Evolutionary conservation across 169 alveolate species (phyloP), one percentile per base, ranked within the genome.

Genomic region (Plasmodium chabaudi): DNA sequence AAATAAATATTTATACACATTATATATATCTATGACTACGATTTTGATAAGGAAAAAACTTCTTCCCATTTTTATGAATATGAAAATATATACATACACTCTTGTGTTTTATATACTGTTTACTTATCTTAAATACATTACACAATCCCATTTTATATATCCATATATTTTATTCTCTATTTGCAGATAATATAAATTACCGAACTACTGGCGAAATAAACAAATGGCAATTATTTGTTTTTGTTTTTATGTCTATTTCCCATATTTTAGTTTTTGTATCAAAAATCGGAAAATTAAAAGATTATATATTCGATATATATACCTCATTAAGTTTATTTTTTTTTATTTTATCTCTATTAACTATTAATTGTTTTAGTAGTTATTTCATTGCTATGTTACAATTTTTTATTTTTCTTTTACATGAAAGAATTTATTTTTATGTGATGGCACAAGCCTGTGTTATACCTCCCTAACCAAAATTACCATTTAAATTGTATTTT

Each of bases 321-420:
- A 82, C 90, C n/a, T 82, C 90, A 4, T 51, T 82, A 27, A 82
- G 86, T 55, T 65, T 82, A 82, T 82, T 82, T 56, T 82, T 82
- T 57, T 82, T 82, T 44, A 82, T 82, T 2, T 56, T 82, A 56
- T 82, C 90, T 72, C 49, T 82, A 7, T 27, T 82, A 68, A 82
- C 90, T 6, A 82, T 82, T 39, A 82, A 82, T 57, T 82, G 86
- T 82, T 82, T 82, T 82, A 82, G 90, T 82, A 82, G 90, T 72
- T 53, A 49, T 68, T 15, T 82, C 44, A 82, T 82, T 82, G 49
- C 86, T 19, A 12, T 82, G 17, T 19, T 82, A 27, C 90, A 82
- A 64, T 82, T 82, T 44, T 82, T 82, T 39, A 82, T 82, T 82
- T 82, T 82, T 67, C 56, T 47, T 68, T 55, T 82, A 34, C 90